A percentile compares a stretch with the other conserved stretches of the same genome.
Conservation (phyloP, 345 rosid species). For the Moringa oleifera region DNA sequence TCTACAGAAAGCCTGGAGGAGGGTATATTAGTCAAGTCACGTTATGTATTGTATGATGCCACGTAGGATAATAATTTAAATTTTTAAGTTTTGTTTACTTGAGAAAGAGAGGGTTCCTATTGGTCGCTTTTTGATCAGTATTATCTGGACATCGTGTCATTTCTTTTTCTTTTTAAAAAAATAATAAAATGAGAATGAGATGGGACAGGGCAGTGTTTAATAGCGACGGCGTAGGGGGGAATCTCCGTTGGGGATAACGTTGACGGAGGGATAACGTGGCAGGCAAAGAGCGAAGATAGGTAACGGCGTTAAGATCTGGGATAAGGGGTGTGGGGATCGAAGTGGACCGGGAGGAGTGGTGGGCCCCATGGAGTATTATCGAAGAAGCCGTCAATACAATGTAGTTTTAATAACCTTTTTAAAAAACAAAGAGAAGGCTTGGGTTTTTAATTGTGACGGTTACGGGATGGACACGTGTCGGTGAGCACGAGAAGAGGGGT, state of each 20-base stretch:
- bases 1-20: not conserved
- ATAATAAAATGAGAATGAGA: not conserved
- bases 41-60: slow-evolving; percentile 2
- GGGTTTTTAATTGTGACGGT: not conserved
- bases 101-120: slow-evolving; percentile 17
- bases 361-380: slow-evolving; percentile 25
- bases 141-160: slow-evolving; percentile 13
- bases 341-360: slow-evolving; percentile 1
- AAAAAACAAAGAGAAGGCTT: too few relatives aligned
- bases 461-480: not conserved
- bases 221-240: slow-evolving; percentile 19
- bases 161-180: too few relatives aligned
- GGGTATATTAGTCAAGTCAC: slow-evolving; percentile 13
- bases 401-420: not conserved
- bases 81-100: slow-evolving; percentile 32
- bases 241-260: slow-evolving; percentile 22
- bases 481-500: not conserved
- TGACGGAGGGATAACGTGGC: slow-evolving; percentile 17
- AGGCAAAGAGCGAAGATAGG: slow-evolving; percentile 4
- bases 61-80: slow-evolving; percentile 12
- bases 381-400: not conserved
- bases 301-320: slow-evolving; percentile 26
- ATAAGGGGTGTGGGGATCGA: slow-evolving; percentile 8
- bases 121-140: slow-evolving; percentile 33
- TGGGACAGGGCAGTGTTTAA: slow-evolving; percentile 11